Conservation (phyloP, 2,329 filamentous ascomycete species). For the Scolecobasidium constrictum region DNA sequence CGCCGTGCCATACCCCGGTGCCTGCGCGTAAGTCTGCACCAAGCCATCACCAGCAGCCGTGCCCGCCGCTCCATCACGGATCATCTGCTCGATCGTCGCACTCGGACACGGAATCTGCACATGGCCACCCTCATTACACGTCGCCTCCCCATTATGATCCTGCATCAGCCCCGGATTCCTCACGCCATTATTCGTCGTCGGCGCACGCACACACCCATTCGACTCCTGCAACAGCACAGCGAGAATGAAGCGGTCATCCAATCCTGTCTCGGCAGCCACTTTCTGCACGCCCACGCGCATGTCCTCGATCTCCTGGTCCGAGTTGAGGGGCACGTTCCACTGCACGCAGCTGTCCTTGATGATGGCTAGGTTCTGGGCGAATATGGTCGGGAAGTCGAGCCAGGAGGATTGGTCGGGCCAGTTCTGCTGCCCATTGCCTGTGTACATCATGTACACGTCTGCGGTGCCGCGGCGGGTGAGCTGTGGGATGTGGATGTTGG, state of each 20-base stretch:
- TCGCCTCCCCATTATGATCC: conserved; percentile 27
- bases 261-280: conserved; percentile 19
- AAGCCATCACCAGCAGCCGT: conserved; percentile 33
- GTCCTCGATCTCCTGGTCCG: conserved; percentile 24
- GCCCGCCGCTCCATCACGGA: conserved; percentile 32
- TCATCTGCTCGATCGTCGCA: conserved; percentile 28
- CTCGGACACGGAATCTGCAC: conserved; percentile 28
- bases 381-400: conserved; percentile 18
- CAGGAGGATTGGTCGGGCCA: conserved; percentile 6
- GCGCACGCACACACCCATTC: conserved; percentile 34
- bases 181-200: conserved; percentile 30
- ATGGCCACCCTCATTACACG: conserved; percentile 23
- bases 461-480: background rate
- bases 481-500: background rate
- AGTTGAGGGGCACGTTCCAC: conserved; percentile 25
- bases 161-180: conserved; percentile 39
- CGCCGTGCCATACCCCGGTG: conserved; percentile 21
- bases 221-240: conserved; percentile 36
- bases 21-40: conserved; percentile 24
- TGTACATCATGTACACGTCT: conserved; percentile 6
- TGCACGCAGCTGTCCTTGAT: conserved; percentile 26
- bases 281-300: conserved; percentile 27
- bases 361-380: conserved; percentile 21
- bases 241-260: conserved; percentile 32
- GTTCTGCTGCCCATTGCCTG: background rate